phyloP scores from a whole-genome alignment of 805 yeast genomes.

The Lipomyces sp. region DNA sequence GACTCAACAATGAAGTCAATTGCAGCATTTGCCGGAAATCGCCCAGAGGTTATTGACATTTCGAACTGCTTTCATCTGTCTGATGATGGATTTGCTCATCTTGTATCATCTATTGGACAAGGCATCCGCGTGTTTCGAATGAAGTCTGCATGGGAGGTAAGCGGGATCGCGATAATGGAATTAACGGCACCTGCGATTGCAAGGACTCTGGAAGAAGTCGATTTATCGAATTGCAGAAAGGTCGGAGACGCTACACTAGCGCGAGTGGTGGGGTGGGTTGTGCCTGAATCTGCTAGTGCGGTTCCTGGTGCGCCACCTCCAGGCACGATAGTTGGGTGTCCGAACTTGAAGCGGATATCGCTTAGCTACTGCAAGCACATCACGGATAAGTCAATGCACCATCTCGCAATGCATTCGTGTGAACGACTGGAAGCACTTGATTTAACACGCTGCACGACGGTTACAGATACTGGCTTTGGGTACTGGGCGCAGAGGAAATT shows the following conservation, averaged over 20 bases:
- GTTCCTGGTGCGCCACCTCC: slow-evolving; percentile 16
- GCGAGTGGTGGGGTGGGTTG: slow-evolving; percentile 58
- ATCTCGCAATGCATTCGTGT: slow-evolving; percentile 57
- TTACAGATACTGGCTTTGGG: slow-evolving; percentile 69
- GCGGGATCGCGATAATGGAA: slow-evolving; percentile 81
- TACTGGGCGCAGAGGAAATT: slow-evolving; percentile 61
- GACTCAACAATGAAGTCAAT: slow-evolving; percentile 57
- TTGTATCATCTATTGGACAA: slow-evolving; percentile 72
- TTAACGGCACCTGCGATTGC: slow-evolving; percentile 65
- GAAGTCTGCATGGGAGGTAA: slow-evolving; percentile 72
- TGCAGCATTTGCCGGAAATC: slow-evolving; percentile 61
- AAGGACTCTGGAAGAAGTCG: slow-evolving; percentile 54
- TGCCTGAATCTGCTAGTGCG: slow-evolving; percentile 15
- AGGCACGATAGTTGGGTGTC: slow-evolving; percentile 51
- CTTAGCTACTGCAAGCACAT: slow-evolving; percentile 74
- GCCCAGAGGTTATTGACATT: slow-evolving; percentile 58
- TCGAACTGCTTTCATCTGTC: slow-evolving; percentile 76
- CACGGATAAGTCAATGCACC: slow-evolving; percentile 65
- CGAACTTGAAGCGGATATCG: slow-evolving; percentile 50
- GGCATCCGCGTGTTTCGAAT: slow-evolving; percentile 53
- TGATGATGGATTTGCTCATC: slow-evolving; percentile 67
- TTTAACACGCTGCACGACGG: slow-evolving; percentile 71
- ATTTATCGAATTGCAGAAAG: slow-evolving; percentile 68
- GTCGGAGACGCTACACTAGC: slow-evolving; percentile 70
- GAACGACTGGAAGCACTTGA: slow-evolving; percentile 55